A percentile compares a stretch with the other conserved stretches of the same genome.
Evolutionary conservation across 2,329 filamentous ascomycete genomes (phyloP).

Genomic region (Neocatenulostroma microsporum): DNA sequence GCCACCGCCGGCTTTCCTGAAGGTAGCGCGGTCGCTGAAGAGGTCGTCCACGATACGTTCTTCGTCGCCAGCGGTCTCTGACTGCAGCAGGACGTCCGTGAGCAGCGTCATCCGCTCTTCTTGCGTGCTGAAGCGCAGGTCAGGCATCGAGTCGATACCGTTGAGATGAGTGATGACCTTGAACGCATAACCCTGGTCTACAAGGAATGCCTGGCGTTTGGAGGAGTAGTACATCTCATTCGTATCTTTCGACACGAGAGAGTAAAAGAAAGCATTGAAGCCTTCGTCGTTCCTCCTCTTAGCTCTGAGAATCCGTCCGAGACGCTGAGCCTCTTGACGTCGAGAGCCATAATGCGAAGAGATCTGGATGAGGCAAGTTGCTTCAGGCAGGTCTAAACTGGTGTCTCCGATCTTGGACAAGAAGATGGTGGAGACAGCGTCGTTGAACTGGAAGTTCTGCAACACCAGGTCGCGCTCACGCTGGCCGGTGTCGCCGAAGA

Average conservation of each 20-base stretch:
- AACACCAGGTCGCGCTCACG: conserved; percentile 78
- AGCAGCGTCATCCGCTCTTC: conserved; percentile 77
- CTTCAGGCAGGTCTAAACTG: conserved; percentile 92
- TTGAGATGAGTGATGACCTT: conserved; percentile 96
- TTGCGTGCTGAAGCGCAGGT: conserved; percentile 70
- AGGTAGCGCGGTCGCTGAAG: conserved; percentile 46
- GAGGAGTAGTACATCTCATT: conserved; percentile 97
- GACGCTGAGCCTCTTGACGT: conserved; percentile 87
- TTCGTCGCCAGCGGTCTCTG: conserved; percentile 63
- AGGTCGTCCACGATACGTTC: conserved; percentile 64
- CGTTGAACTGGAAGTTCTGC: conserved; percentile 92
- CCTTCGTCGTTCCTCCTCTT: conserved; percentile 96
- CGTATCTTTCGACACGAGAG: conserved; percentile 92
- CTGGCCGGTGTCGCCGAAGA: conserved; percentile 82
- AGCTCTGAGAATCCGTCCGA: conserved; percentile 86
- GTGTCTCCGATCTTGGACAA: conserved; percentile 97
- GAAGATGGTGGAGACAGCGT: conserved; percentile 84
- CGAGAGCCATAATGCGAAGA: conserved; percentile 96
- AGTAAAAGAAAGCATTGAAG: conserved; percentile 99
- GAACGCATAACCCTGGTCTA: conserved; percentile 97
- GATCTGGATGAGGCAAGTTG: conserved; percentile 93
- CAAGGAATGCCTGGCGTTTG: conserved; percentile 91
- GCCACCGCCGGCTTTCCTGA: conserved; percentile 32
- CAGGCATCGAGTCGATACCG: conserved; percentile 76
- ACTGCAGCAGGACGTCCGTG: conserved; percentile 81